Evolutionary conservation across 768 basidiomycete genomes (phyloP), one percentile per base, ranked within the genome.

Genomic region (Tricholoma sp.): DNA sequence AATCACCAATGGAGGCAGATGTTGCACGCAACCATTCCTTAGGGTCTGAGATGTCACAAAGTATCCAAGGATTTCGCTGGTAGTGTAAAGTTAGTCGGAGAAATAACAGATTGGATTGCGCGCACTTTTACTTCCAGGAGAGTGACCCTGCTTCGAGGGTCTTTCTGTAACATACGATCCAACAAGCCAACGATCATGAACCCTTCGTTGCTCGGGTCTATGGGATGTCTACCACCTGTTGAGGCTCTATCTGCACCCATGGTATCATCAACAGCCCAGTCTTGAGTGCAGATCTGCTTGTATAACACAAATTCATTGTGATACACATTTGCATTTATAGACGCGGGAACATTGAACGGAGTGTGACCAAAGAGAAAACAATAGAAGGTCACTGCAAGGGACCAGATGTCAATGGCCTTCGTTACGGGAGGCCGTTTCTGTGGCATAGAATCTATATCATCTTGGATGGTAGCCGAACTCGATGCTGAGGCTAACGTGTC

Each of bases 361-460:
- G 74, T 72, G 51, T 67, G 74, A 7, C 78, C 78, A 59, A 79
- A 79, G 16, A 79, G 66, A 39, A 78, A 64, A 59, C 78, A 77
- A 59, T 77, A 79, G 31, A 78, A 69, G n/a, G 77, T 77, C 18
- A 79, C 74, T 19, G 69, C 78, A 12, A 79, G 67, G 19, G 76
- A 74, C 78, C 78, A 79, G 14, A 78, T 63, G 57, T 79, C 78
- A 50, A 79, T 74, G 12, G 76, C 76, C 53, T 74, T 70, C n/a
- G 77, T 78, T 50, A 78, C 71, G 3, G 74, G 73, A 18, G 76
- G 77, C 52, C 74, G 66, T 62, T 59, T 52, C 39, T 59, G 65
- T 16, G 68, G 60, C 41, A 63, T 59, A 27, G 27, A 35, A 34
- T 55, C 21, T 24, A 12, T 27, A 19, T 60, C 59, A 47, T 59